Percentiles rank a stretch among this genome's conserved stretches.
These are phyloP conservation scores for Fraxinus angustifolia DNA, from an alignment of 305 asterid species.

Conservation along the genomic window DNA sequence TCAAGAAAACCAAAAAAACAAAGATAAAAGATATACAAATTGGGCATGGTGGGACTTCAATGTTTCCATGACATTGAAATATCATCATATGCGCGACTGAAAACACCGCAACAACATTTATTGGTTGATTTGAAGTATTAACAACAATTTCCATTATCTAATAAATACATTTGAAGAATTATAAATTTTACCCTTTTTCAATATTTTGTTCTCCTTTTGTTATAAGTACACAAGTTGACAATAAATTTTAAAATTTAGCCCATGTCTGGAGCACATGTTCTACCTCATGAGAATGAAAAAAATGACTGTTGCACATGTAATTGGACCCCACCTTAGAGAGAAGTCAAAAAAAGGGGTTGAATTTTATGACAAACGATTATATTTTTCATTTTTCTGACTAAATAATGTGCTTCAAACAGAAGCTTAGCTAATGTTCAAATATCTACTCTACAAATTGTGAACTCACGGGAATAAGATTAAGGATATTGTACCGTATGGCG, in stretches of 20 bases:
- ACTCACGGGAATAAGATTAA: background rate
- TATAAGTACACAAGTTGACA: background rate
- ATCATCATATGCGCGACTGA: background rate
- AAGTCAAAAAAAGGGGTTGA: too few relatives aligned
- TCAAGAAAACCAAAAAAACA: background rate
- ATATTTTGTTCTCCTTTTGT: background rate
- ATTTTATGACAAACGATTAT: too few relatives aligned
- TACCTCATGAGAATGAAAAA: too few relatives aligned
- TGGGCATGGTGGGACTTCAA: background rate
- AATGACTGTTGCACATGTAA: too few relatives aligned
- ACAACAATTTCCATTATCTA: background rate
- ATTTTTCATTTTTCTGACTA: too few relatives aligned
- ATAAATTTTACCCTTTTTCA: background rate
- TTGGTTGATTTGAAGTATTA: background rate
- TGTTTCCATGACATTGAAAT: background rate
- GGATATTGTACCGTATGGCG: too few relatives aligned
- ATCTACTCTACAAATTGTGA: background rate
- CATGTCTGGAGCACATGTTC: too few relatives aligned
- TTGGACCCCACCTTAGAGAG: too few relatives aligned
- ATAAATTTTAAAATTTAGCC: background rate
- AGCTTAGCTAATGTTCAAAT: background rate
- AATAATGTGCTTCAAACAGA: background rate
- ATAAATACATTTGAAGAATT: background rate
- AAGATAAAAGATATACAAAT: background rate
- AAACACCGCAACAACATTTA: background rate